Evolutionary conservation across 164 flowering plant species (phyloP), one percentile per base, ranked within the genome.

Genomic region (Santalum album): DNA sequence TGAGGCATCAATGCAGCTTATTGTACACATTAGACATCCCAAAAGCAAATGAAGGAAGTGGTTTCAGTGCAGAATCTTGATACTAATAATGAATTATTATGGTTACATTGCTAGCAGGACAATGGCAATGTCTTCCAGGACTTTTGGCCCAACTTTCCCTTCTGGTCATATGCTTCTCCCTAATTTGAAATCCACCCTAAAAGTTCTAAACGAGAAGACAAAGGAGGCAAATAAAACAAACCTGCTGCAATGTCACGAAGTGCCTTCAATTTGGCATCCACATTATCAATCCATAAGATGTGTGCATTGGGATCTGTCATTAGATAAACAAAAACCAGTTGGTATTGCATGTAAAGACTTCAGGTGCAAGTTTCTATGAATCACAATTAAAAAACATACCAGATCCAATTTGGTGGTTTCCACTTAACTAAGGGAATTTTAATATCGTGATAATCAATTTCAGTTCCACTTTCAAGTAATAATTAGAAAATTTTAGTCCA

Each of bases 201-300:
- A 43, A 42, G 12, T 43, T 43, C 16, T 43, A n/a, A 12, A n/a
- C 17, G 45, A 25, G 6, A 25, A 43, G n/a, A n/a, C 21, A 14
- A n/a, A 25, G 14, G 16, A 11, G 25, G 60, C 25, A 35, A 44
- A 40, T 45, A 48, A 53, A 25, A 55, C 25, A 43, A 43, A 88
- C 98, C 98, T 88, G 69, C 73, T 66, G 84, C 82, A 38, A 91
- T 75, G 23, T 88, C 91, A 2, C 86, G 78, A 25, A 88, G 89
- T 61, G 98, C 83, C 66, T 75, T 83, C 65, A 91, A 54, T 75
- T 71, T 83, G 64, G 96, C 96, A 69, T 77, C 64, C 52, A 64
- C 79, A 64, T 72, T 83, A 45, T 86, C 89, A 57, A 80, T 72
- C 96, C 98, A 91, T 34, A 84, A 25, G 35, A 91, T 91, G 61